A percentile compares a stretch with the other conserved stretches of the same genome.
These are phyloP conservation scores for Penium margaritaceum DNA, from an alignment of 139 green algal species.

Conservation along the genomic window DNA sequence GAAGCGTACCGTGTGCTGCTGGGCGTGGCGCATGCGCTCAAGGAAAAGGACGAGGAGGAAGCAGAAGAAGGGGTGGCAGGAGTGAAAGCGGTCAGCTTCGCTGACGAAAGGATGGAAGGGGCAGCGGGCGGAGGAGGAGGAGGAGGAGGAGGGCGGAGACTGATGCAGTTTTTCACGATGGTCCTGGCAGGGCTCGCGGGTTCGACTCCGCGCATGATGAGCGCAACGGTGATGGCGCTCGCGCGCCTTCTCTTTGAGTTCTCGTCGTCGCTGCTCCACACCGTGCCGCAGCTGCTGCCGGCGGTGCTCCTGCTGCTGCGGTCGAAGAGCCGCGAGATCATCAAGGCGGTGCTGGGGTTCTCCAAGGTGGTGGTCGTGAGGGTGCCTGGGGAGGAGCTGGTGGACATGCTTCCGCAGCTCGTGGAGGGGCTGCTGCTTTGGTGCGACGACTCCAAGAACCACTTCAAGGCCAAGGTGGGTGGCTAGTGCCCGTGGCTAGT, in stretches of 20 bases:
- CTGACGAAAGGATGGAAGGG: background rate
- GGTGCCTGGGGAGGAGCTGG: slow-evolving; percentile 66
- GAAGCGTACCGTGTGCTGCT: background rate
- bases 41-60: too few species aligned
- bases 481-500: too few species aligned
- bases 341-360: slow-evolving; percentile 87
- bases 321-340: slow-evolving; percentile 72
- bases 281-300: slow-evolving; percentile 59
- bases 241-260: slow-evolving; percentile 89
- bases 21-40: background rate
- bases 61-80: too few species aligned
- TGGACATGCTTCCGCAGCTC: slow-evolving; percentile 61
- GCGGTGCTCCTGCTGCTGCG: slow-evolving; percentile 76
- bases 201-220: slow-evolving; percentile 68
- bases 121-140: background rate
- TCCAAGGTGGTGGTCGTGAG: slow-evolving; percentile 75
- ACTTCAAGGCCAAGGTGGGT: slow-evolving; percentile 90
- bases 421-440: slow-evolving; percentile 76
- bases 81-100: too few species aligned
- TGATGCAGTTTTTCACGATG: slow-evolving; percentile 2
- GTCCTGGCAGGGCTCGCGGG: slow-evolving; percentile 58
- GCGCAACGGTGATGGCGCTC: slow-evolving; percentile 73
- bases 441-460: slow-evolving; percentile 88
- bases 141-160: background rate
- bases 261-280: slow-evolving; percentile 19